Evolutionary conservation across 495 filamentous ascomycete genomes (phyloP), one percentile per base, ranked within the genome.

Genomic region (Poronia punctata): DNA sequence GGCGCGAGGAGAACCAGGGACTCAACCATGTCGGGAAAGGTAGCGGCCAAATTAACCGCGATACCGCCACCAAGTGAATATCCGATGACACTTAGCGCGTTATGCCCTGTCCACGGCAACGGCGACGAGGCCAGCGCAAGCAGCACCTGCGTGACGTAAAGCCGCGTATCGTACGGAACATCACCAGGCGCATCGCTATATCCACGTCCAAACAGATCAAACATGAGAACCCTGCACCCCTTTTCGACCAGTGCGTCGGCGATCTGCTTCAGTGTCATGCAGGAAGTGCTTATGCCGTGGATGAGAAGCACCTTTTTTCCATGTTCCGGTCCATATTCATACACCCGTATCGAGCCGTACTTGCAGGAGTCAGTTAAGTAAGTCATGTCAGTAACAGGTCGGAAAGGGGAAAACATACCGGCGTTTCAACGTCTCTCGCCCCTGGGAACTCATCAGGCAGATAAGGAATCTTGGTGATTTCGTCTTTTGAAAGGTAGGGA

Each of bases 251-350:
- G 68, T 9, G 68, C 72, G 55, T 82, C 67, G 25, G 88, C 81
- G 24, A 94, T 50, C 25, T 70, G 69, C 26, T 76, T 74, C 2
- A 93, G 66, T 3, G 86, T 75, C 48, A 84, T 71, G 59, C 82
- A 84, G 2, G 90, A 84, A 1, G 84, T 97, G 35, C 76, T 83
- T 52, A 94, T 93, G 19, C 90, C 90, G 56, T 94, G 89, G 15
- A 95, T 63, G 16, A 95, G 64, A 24, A 95, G 51, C 1, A 94
- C 83, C 54, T 88, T 95, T 15, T 71, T 64, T 3, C 88, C 89
- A 35, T 76, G 59, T 40, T 80, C 75, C n/a, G 87, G 87, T 7
- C 90, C 90, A 70, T 80, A 95, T 71, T 97, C 90, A 55, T 95
- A 94, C 9, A 88, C 83, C 25, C 85, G 67, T 18, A 88, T 81